Base-by-base conservation (phyloP, 139 green algal genomes). In the Closterium sp. region DNA sequence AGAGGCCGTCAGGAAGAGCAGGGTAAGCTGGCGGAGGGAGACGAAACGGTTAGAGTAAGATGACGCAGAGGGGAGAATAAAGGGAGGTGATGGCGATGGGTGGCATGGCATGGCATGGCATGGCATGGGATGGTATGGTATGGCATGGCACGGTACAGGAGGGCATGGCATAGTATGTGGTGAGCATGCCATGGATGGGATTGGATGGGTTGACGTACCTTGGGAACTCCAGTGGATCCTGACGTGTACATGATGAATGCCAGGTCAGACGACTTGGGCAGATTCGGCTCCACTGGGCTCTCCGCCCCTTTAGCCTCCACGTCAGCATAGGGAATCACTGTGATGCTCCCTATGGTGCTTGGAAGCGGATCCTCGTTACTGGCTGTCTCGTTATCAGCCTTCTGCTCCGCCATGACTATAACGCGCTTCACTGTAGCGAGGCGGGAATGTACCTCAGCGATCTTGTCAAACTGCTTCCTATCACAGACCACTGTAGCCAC, bases 201-300 rank as follows among this genome's bases (percentile, higher is more conserved):
- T 70, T 17, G 45, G 11, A 9, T 70, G 45, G 45, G 45, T 2
- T 70, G 6, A 70, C 84, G 84, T 89, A 94, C 94, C 88, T 95
- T 95, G 27, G 94, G 94, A 38, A 94, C 62, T 22, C 94, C 94
- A n/a, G 94, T 96, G 73, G 94, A 94, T 45, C 94, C 94, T 27
- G 50, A 91, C 19, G 94, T 96, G 89, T 96, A 96, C 94, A 96
- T 96, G 91, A 96, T 95, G 31, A 96, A 94, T 29, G 94, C 94
- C 4, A 96, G 91, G 91, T 96, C 94, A 28, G 30, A 89, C 10
- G 94, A 92, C 29, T 94, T 89, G 4, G 94, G 93, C 21, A 94
- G 70, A 32, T 28, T 87, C 24, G 86, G 28, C 9, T 94, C 70
- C n/a, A 85, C 87, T n/a, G 88, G 87, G 6, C 87, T 62, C 34